A percentile compares a stretch with the other conserved stretches of the same genome.
phyloP scores from a whole-genome alignment of 164 flowering plant genomes.

The Buxus sempervirens region DNA sequence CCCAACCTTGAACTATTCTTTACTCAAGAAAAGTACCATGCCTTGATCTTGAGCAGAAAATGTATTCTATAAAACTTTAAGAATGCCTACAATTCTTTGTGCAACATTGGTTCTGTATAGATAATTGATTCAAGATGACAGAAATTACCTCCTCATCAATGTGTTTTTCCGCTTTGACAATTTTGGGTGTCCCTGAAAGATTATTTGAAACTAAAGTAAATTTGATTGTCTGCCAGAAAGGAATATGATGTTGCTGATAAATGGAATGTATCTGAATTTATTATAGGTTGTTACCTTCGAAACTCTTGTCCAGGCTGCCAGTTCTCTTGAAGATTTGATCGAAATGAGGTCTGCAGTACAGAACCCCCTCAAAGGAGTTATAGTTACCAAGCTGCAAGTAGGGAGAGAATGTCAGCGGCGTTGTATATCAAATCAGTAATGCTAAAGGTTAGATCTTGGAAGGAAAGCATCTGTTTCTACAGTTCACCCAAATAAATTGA shows the following conservation, averaged over 20 bases:
- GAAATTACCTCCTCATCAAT: constrained; percentile 57
- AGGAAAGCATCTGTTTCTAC: no score
- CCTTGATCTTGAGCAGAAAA: no score
- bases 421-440: neutral
- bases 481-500: no score
- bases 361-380: constrained; percentile 93
- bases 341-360: constrained; percentile 93
- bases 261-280: neutral
- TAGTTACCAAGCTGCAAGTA: constrained; percentile 79
- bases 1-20: no score
- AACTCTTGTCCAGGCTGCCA: constrained; percentile 92
- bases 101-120: no score
- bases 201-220: no score
- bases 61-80: no score
- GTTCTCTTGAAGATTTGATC: constrained; percentile 91
- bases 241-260: neutral
- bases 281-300: constrained; percentile 56
- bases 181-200: constrained; percentile 75
- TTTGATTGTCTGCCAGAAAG: no score
- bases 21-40: no score
- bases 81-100: no score
- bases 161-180: constrained; percentile 66
- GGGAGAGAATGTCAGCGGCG: neutral
- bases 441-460: no score
- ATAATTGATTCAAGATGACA: neutral